Percentiles rank a stretch among this genome's conserved stretches.
Conservation (phyloP, 129 eudicot genomes). For the Oenanthe sinensis region DNA sequence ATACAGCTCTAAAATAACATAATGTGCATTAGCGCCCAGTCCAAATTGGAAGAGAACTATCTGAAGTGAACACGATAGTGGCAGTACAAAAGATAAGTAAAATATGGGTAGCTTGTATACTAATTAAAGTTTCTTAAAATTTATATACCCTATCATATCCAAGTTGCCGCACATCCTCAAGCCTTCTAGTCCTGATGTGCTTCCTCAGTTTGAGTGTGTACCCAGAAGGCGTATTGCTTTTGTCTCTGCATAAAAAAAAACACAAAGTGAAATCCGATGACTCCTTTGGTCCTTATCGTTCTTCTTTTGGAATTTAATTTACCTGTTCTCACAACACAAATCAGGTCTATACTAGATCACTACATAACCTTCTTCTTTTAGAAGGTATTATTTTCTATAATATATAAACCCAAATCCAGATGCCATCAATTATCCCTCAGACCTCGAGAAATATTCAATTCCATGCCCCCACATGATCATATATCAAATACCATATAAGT, state of each 20-base stretch:
- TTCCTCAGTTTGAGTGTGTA: slow-evolving; percentile 88
- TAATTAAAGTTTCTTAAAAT: neutral
- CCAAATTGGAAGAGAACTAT: slow-evolving; percentile 91
- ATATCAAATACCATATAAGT: neutral
- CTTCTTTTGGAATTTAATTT: neutral
- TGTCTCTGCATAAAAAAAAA: slow-evolving; percentile 51
- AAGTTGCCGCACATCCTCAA: slow-evolving; percentile 96
- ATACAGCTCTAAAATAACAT: slow-evolving; percentile 81
- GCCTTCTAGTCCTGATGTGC: slow-evolving; percentile 93
- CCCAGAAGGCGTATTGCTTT: slow-evolving; percentile 94
- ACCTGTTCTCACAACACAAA: neutral
- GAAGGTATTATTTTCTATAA: neutral
- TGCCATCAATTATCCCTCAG: neutral
- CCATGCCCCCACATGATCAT: neutral
- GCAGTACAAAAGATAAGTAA: slow-evolving; percentile 4
- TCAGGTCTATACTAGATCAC: neutral
- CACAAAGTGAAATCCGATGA: neutral
- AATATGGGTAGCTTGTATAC: neutral
- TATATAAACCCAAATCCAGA: neutral
- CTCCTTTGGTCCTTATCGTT: neutral
- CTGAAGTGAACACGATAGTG: slow-evolving; percentile 28
- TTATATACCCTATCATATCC: slow-evolving; percentile 88
- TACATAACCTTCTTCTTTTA: neutral
- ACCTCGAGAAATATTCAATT: neutral
- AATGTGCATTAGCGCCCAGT: slow-evolving; percentile 80